These are phyloP conservation scores for Pseudonectria buxi DNA, from an alignment of 2,329 filamentous ascomycete genomes.

Conservation along the genomic window DNA sequence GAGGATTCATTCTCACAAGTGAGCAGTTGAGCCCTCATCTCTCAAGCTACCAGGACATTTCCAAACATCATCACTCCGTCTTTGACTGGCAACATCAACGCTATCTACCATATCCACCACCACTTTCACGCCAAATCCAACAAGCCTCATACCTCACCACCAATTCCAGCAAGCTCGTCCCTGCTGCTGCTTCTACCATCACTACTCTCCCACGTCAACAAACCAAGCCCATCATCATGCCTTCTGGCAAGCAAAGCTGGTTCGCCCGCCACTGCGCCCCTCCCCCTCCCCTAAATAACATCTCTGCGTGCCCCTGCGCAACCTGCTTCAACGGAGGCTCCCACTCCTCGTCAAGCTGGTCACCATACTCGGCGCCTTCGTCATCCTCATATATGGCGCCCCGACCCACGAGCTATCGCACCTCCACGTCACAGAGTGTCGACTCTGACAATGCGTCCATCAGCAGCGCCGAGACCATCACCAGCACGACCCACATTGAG, in stretches of 20 bases:
- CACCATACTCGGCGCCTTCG: slow-evolving; percentile 9
- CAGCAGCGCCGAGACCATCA: slow-evolving; percentile 14
- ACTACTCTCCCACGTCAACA: no score
- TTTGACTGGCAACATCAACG: no score
- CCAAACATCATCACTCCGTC: no score
- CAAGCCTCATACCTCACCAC: no score
- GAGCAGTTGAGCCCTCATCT: no score
- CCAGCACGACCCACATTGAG: slow-evolving; percentile 16
- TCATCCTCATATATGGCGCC: slow-evolving; percentile 3
- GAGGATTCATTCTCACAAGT: no score
- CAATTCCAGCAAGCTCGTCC: no score
- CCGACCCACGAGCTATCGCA: slow-evolving; percentile 1
- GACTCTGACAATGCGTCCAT: slow-evolving; percentile 20
- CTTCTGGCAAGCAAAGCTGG: slow-evolving; percentile 29
- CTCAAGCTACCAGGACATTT: no score
- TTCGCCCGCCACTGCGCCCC: slow-evolving; percentile 35
- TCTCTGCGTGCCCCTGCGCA: slow-evolving; percentile 30
- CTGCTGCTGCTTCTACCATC: no score
- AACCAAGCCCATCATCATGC: slow-evolving; percentile 22
- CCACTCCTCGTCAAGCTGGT: slow-evolving; percentile 7
- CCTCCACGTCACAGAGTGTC: slow-evolving; percentile 3
- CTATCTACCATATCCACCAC: no score
- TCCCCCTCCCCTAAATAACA: slow-evolving; percentile 29
- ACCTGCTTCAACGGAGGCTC: slow-evolving; percentile 26
- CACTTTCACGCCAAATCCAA: no score